Base-by-base conservation (phyloP, 2,329 filamentous ascomycete genomes). In the Penicillium expansum region DNA sequence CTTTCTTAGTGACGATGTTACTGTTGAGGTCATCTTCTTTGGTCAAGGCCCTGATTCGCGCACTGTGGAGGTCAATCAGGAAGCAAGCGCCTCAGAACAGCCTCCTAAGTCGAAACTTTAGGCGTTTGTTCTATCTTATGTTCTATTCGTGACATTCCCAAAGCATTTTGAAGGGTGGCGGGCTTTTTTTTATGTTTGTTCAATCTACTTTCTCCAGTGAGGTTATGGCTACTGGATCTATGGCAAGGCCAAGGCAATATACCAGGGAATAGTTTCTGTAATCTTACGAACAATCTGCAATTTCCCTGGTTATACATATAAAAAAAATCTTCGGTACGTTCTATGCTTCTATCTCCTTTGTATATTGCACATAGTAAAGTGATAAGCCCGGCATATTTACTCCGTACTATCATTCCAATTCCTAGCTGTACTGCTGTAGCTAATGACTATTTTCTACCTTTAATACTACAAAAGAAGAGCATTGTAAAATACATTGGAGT, bases 21-120 rank as follows among this genome's bases (percentile, higher is more conserved):
- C 94, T 0, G 93, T 99, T 16, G 91, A 99, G 74, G 94, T 99
- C 59, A 96, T 99, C 70, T 99, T 99, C 82, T 99, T 99, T 68
- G 94, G 94, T 58, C 86, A 96, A 65, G 85, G 88, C 35, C 70
- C 87, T 52, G 87, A 87, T 71, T 89, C 83, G 30, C 92, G 92
- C 35, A 87, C 88, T 61, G 88, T 97, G 5, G 84, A 88, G 5
- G 74, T 96, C 56, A 99, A 97, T 75, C 81, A 88, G 62, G 93
- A 97, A 69, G 94, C 94, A 1, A 96, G 88, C 58, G 90, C 89
- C 38, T 73, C 79, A 2, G 77, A 78, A 49, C 73, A 77, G 16
- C 74, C 74, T 18, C 65, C 67, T 29, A 81, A 81, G 65, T 69
- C 81, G 4, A 83, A 82, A 66, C 69, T 83, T 48, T 83, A 53